Evolutionary conservation across 495 filamentous ascomycete species (phyloP).

Genomic region (Clohesyomyces aquaticus): DNA sequence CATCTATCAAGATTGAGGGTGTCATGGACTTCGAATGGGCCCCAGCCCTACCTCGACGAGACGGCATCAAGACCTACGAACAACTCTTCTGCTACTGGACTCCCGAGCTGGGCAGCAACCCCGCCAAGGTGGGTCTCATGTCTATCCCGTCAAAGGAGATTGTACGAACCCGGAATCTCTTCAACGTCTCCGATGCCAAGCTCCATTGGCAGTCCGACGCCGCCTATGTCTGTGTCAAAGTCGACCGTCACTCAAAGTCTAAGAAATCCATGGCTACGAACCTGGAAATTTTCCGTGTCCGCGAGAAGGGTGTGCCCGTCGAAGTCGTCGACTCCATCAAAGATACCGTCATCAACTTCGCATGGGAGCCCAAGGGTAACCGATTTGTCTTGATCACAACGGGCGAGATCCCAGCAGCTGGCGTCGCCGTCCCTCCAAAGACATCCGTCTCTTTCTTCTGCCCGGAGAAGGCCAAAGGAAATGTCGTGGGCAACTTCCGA

Average conservation of each 20-base stretch:
- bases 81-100: constrained; percentile 99
- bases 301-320: constrained; percentile 95
- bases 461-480: constrained; percentile 84
- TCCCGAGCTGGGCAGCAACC: constrained; percentile 95
- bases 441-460: constrained; percentile 94
- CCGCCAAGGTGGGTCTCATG: constrained; percentile 96
- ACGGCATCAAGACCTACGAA: constrained; percentile 85
- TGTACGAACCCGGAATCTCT: constrained; percentile 90
- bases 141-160: constrained; percentile 91
- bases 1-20: constrained; percentile 90
- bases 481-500: constrained; percentile 86
- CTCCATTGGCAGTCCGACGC: constrained; percentile 96
- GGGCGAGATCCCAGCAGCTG: constrained; percentile 75
- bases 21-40: constrained; percentile 98
- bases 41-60: constrained; percentile 74
- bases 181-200: constrained; percentile 97
- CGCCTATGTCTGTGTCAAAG: constrained; percentile 94
- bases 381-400: constrained; percentile 97
- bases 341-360: constrained; percentile 98
- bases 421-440: constrained; percentile 87
- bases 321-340: constrained; percentile 97
- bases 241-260: constrained; percentile 97
- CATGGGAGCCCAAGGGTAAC: constrained; percentile 97
- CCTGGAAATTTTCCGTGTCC: constrained; percentile 95
- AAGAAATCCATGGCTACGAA: constrained; percentile 97